Base-by-base conservation (phyloP, 371 early-diverging fungal genomes). In the Basidiobolus meristosporus region DNA sequence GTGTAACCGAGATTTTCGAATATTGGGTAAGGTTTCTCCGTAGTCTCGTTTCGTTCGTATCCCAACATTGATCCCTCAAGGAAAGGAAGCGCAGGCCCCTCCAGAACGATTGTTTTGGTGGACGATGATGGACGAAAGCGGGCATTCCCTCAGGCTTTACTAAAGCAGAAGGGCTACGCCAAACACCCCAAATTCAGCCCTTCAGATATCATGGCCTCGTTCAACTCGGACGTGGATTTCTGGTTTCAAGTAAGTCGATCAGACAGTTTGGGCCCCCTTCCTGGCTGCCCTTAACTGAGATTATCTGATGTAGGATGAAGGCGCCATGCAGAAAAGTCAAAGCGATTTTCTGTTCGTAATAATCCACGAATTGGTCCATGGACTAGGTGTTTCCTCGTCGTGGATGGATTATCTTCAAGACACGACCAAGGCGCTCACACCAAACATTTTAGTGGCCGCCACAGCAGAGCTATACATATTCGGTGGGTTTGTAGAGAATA, bases 61-160 rank as follows among this genome's bases (percentile, higher is more conserved):
- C n/a, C n/a, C 18, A 14, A 36, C 19, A 14, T 34, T 19, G 15
- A 12, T 31, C 20, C 12, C 15, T 31, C 22, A 5, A 3, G 38
- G 10, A 32, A 31, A 48, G 50, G 61, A 30, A 47, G 57, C 11
- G 53, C 57, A 36, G 41, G 49, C 9, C 63, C 72, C 3, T 46
- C 68, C 0, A 52, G 62, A 34, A 62, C 63, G 9, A 57, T 58
- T 37, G 31, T 58, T 1, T 57, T 65, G 52, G 42, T 45, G 9
- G 65, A 65, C 40, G 48, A 56, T 10, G 60, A 62, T 33, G 52
- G 57, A 23, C 53, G 49, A 36, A 56, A 51, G 2, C 38, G 66
- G 22, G 60, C 72, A 49, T 76, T 73, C 44, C 74, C 80, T 16
- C 80, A 79, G 45, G 62, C 71, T 15, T 39, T 75, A 15, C 48